Evolutionary conservation across 2,329 filamentous ascomycete genomes (phyloP), one percentile per base, ranked within the genome.

Genomic region (Ophiostoma novo-ulmi): DNA sequence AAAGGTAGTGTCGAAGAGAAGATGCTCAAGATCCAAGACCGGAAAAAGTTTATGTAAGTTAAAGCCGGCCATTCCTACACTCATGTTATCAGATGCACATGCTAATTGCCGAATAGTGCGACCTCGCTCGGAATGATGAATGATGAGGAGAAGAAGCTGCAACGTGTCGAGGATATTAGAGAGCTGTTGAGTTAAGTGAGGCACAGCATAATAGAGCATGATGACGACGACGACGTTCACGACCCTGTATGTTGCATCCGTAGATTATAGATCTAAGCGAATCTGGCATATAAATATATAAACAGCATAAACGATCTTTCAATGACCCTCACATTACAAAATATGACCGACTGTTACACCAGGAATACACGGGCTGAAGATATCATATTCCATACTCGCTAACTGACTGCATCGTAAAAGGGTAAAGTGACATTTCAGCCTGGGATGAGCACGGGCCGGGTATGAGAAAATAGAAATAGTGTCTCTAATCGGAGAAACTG

Each of bases 101-200:
- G 44, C 26, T 61, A 14, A 38, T 36, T 31, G 26, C 48, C 7
- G 13, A 17, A 31, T 74, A 97, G 94, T 81, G 95, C 95, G n/a
- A 94, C 91, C 20, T 95, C 92, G 0, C 81, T 99, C 44, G 95
- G 95, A 1, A 94, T 99, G 88, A 96, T 97, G 88, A 91, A 85
- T 70, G 93, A 97, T 73, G 94, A 97, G 74, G 94, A 97, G 80
- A 97, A 95, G 85, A 93, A 89, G 78, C 83, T 93, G 73, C 91
- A 95, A 78, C 85, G 93, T 55, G 94, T 98, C 73, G 94, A 97
- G 79, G 95, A 99, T 80, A 93, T 98, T 74, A 94, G 91, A 80
- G 91, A 97, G 80, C 82, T 99, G 75, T 85, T 99, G 67, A 93
- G 90, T 76, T 87, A 22, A 67, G 44, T 48, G 36, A 17, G n/a